A percentile compares a stretch with the other conserved stretches of the same genome.
Evolutionary conservation across 1,284 basidiomycete genomes (phyloP).

Genomic region (Somion occarium): DNA sequence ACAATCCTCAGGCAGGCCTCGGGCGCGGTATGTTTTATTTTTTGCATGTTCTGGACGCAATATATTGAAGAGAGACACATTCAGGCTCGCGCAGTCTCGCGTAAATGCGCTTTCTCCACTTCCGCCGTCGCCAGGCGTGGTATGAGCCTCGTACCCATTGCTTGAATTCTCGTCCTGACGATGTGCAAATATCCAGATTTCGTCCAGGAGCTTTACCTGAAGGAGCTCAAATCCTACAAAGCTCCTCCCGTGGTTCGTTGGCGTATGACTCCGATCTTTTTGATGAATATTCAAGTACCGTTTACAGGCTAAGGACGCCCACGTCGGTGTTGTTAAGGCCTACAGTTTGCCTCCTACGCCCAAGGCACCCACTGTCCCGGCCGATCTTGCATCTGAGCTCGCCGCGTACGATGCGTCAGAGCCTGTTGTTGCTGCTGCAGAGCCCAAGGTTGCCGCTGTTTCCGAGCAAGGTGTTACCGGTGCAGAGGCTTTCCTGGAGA

Average conservation of each 20-base stretch:
- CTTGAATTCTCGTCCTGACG: constrained; percentile 7
- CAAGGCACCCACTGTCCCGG: constrained; percentile 63
- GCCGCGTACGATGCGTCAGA: constrained; percentile 76
- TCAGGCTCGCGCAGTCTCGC: constrained; percentile 35
- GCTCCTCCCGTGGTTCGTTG: constrained; percentile 46
- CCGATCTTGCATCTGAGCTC: constrained; percentile 78
- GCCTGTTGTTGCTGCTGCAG: constrained; percentile 48
- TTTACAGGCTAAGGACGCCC: constrained; percentile 74
- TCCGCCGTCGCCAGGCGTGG: constrained; percentile 68
- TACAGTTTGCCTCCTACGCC: constrained; percentile 69
- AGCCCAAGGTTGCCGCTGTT: constrained; percentile 22
- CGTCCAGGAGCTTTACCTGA: constrained; percentile 89
- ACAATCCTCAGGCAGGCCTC: constrained; percentile 55
- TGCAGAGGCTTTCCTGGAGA: constrained; percentile 55
- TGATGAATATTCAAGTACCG: constrained; percentile 2
- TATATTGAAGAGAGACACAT: constrained; percentile 4
- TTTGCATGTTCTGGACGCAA: constrained; percentile 1
- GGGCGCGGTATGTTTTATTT: constrained; percentile 36
- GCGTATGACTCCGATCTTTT: constrained; percentile 4
- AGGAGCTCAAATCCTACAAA: constrained; percentile 90
- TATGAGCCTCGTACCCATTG: constrained; percentile 28
- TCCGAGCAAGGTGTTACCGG: constrained; percentile 33
- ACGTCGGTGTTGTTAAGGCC: constrained; percentile 74
- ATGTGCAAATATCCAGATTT: constrained; percentile 54
- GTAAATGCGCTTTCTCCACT: constrained; percentile 55